Evolutionary conservation across 2,329 filamentous ascomycete species (phyloP), one percentile per base, ranked within the genome.

Genomic region (Claviceps sp.): DNA sequence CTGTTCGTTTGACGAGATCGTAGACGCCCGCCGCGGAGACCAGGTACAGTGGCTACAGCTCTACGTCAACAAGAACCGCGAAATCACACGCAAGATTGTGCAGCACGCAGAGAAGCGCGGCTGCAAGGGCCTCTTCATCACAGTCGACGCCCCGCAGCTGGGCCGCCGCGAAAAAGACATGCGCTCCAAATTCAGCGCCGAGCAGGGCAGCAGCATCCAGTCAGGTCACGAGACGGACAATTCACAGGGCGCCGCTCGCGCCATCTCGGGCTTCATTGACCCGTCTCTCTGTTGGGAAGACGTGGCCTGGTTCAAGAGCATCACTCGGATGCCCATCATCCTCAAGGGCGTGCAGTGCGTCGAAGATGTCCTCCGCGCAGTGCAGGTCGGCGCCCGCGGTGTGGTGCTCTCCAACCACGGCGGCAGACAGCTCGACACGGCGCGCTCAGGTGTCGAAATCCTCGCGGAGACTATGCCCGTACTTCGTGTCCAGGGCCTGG

Each of bases 31-130:
- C 34, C 53, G 56, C n/a, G 86, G 79, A 45, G 84, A 85, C 56
- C 90, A 96, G 68, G 82, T 89, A 4, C 93, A 97, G 70, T 98
- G 93, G 93, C 75, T 98, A 59, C 93, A 98, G 71, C 80, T 98
- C 1, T 95, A 96, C 70, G 88, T 98, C 60, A 98, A 98, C 78
- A 93, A 94, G 68, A 86, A 98, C 72, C 85, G 93, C 52, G 79
- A 77, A 37, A 91, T 98, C 68, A 98, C 93, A 8, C 82, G 87
- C 69, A 80, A 81, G 57, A 97, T 98, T 60, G 86, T 98, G 48
- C 69, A 91, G 70, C 89, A 97, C 69, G 93, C 93, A 55, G 93
- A 98, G 72, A 74, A 74, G 63, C 84, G 93, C 52, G 93, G 93
- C 30, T 97, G 93, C 76, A 93, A 88, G 70, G 93, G 85, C 10